phyloP scores from a whole-genome alignment of 805 yeast genomes.

The Clavispora fructus region DNA sequence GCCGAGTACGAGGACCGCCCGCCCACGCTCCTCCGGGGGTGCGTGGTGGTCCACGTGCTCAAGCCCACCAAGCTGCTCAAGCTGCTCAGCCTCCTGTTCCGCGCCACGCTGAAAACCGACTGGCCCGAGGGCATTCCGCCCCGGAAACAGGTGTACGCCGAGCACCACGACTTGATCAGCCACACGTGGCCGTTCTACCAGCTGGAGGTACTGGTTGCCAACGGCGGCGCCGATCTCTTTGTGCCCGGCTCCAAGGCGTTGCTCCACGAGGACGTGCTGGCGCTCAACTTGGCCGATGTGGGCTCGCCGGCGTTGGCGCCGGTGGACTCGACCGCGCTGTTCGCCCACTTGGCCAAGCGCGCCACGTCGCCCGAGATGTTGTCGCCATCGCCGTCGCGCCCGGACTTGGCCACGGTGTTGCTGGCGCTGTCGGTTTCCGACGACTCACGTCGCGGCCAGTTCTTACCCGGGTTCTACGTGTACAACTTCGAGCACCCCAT shows the following conservation, averaged over 20 bases:
- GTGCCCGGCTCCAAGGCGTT: constrained; percentile 4
- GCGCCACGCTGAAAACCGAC: constrained; percentile 73
- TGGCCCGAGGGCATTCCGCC: constrained; percentile 99
- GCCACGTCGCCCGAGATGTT: constrained; percentile 25
- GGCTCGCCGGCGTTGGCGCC: constrained; percentile 16
- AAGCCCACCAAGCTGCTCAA: constrained; percentile 66
- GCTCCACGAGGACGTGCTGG: constrained; percentile 25
- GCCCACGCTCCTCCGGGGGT: constrained; percentile 79
- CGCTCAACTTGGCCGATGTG: constrained; percentile 23
- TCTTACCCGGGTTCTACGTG: constrained; percentile 84
- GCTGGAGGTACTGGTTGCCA: constrained; percentile 17
- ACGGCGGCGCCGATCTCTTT: constrained; percentile 47
- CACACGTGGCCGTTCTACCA: constrained; percentile 91
- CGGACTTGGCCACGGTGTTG: constrained; percentile 21
- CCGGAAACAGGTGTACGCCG: constrained; percentile 60
- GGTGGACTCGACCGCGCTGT: constrained; percentile 5
- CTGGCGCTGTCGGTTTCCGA: constrained; percentile 12
- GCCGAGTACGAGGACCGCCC: constrained; percentile 61
- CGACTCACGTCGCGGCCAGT: constrained; percentile 25
- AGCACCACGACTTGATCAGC: constrained; percentile 57
- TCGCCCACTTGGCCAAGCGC: constrained; percentile 20
- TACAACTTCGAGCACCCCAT: constrained; percentile 89
- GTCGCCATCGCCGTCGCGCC: constrained; percentile 18
- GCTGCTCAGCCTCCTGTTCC: constrained; percentile 53
- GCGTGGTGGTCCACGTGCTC: constrained; percentile 60